A percentile compares a stretch with the other conserved stretches of the same genome.
Evolutionary conservation across 108 stramenopile species (phyloP).

Genomic region (Nannochloropsis salina): DNA sequence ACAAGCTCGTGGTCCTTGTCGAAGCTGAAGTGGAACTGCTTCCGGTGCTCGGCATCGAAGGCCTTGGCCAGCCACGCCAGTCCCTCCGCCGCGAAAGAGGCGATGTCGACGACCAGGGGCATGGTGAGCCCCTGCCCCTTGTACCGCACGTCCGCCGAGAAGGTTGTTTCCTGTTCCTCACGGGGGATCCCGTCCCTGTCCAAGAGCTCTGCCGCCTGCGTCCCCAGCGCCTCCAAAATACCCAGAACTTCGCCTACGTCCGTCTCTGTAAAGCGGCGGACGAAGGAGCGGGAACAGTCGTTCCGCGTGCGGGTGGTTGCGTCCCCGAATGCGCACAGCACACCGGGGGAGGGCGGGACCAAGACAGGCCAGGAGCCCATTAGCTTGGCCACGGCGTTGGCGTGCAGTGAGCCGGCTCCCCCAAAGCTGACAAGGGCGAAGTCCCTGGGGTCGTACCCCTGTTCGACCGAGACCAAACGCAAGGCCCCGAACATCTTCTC

Average conservation of each 20-base stretch:
- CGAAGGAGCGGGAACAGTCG: background rate
- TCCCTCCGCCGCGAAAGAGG: background rate
- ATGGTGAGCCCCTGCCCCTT: background rate
- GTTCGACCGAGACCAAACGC: background rate
- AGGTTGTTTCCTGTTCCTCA: background rate
- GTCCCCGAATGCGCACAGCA: background rate
- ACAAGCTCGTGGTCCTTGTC: background rate
- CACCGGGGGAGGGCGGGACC: background rate
- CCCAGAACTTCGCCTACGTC: background rate
- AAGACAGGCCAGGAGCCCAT: conserved; percentile 9
- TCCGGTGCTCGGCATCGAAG: conserved; percentile 11
- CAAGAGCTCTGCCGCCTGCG: background rate
- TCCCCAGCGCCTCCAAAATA: background rate
- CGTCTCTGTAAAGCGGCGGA: background rate
- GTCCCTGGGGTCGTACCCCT: background rate
- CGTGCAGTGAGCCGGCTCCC: background rate
- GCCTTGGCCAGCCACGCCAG: background rate
- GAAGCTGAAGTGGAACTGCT: conserved; percentile 8
- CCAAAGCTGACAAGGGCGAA: background rate
- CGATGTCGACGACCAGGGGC: background rate
- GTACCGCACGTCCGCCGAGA: background rate
- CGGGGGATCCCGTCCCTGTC: background rate
- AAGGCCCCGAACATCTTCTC: conserved; percentile 18
- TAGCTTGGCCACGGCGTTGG: background rate
- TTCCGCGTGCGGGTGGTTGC: background rate